Conservation (phyloP, 306 rosid species). For the Purshia tridentata region DNA sequence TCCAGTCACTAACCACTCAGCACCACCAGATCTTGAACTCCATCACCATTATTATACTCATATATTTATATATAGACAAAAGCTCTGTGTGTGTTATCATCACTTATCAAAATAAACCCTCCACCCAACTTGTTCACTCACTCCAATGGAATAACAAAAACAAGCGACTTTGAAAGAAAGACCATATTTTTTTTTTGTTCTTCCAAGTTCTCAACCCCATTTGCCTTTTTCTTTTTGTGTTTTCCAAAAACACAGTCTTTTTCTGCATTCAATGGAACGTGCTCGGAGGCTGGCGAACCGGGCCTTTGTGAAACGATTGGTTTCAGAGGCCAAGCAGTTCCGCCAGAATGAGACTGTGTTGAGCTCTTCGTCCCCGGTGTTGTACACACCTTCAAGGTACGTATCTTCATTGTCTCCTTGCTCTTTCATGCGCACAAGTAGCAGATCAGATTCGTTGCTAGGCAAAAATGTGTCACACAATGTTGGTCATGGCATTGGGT, state of each 20-base stretch:
- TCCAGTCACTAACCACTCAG: constrained; percentile 58
- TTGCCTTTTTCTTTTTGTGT: constrained; percentile 10
- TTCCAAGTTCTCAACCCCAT: constrained; percentile 17
- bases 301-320: constrained; percentile 76
- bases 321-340: constrained; percentile 67
- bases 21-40: constrained; percentile 45
- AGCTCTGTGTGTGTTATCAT: constrained; percentile 14
- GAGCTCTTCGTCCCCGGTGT: constrained; percentile 48
- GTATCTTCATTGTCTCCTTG: constrained; percentile 67
- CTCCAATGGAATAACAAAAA: constrained; percentile 25
- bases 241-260: neutral
- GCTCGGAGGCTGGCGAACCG: constrained; percentile 88
- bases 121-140: constrained; percentile 22
- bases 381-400: constrained; percentile 61
- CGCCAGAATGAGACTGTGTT: constrained; percentile 47
- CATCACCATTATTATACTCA: neutral
- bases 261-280: constrained; percentile 68
- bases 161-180: neutral
- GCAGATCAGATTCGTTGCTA: constrained; percentile 37
- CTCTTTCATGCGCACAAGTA: constrained; percentile 34
- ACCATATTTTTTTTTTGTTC: neutral
- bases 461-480: constrained; percentile 32
- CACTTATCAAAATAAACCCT: constrained; percentile 19
- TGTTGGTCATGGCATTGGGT: constrained; percentile 34
- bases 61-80: constrained; percentile 13